Conservation (phyloP, 1,284 basidiomycete species). For the Ceratorhiza oryzae-sativae region DNA sequence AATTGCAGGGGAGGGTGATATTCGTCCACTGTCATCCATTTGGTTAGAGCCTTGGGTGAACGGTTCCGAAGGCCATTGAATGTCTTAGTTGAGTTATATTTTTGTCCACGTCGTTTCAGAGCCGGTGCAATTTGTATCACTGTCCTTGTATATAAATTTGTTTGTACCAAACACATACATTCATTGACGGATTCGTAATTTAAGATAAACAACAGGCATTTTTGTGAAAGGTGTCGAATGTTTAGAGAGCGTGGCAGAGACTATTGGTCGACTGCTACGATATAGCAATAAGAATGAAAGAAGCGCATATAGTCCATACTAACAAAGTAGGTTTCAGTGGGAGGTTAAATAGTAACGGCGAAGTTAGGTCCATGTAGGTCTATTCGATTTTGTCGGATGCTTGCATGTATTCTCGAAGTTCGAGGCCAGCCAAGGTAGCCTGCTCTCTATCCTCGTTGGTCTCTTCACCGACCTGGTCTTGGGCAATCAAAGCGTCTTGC, state of each 20-base stretch:
- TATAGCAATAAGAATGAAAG: neutral
- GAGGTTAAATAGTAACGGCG: neutral
- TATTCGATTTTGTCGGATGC: neutral
- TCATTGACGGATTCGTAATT: neutral
- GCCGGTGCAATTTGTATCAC: neutral
- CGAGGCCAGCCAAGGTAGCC: slow-evolving; percentile 34
- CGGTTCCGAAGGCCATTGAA: neutral
- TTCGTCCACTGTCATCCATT: neutral
- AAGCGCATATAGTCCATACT: neutral
- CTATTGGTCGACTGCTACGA: no score
- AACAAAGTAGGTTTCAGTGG: neutral
- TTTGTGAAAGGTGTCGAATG: no score
- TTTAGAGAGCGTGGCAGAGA: no score
- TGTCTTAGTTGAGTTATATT: neutral
- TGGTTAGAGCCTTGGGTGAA: slow-evolving; percentile 16
- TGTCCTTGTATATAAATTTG: neutral
- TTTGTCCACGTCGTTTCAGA: neutral
- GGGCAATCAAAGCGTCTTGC: slow-evolving; percentile 19
- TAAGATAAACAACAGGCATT: no score
- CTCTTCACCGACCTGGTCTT: slow-evolving; percentile 23
- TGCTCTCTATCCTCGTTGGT: slow-evolving; percentile 9
- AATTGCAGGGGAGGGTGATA: neutral
- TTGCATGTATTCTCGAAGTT: slow-evolving; percentile 18
- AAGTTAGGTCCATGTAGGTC: neutral
- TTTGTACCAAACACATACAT: neutral